A percentile compares a stretch with the other conserved stretches of the same genome.
Conservation (phyloP, 2,329 filamentous ascomycete genomes). For the Purpureocillium lavendulum region DNA sequence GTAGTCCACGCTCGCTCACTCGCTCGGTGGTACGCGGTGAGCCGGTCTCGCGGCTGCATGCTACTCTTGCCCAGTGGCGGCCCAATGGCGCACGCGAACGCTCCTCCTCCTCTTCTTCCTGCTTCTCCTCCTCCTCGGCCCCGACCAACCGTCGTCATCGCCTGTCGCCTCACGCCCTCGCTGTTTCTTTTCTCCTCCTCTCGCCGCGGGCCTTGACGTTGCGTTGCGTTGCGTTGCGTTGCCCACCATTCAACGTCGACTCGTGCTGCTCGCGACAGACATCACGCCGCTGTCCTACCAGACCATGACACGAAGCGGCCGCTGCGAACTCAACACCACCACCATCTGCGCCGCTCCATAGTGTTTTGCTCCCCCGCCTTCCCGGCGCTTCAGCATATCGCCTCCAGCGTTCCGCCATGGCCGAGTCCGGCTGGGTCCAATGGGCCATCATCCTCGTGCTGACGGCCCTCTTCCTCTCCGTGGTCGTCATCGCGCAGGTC, state of each 20-base stretch:
- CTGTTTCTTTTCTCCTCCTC: neutral
- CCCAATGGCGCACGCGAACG: slow-evolving; percentile 5
- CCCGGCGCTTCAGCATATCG: slow-evolving; percentile 6
- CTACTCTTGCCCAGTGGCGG: neutral
- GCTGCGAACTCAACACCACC: slow-evolving; percentile 2
- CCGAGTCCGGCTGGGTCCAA: slow-evolving; percentile 40
- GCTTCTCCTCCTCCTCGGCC: too few relatives aligned
- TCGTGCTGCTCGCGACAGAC: too few relatives aligned
- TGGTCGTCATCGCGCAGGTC: slow-evolving; percentile 45
- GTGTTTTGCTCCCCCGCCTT: neutral
- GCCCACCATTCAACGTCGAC: too few relatives aligned
- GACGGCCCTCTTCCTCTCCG: slow-evolving; percentile 47
- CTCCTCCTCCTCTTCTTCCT: neutral
- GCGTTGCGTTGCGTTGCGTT: too few relatives aligned
- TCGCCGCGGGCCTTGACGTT: too few relatives aligned
- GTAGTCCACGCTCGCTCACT: too few relatives aligned
- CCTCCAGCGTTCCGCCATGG: slow-evolving; percentile 31
- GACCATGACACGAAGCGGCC: slow-evolving; percentile 5
- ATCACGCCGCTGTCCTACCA: neutral
- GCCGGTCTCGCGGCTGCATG: too few relatives aligned
- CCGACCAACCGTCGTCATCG: neutral
- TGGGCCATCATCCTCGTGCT: slow-evolving; percentile 51
- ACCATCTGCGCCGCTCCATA: neutral
- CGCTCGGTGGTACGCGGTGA: too few relatives aligned
- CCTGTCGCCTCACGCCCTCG: neutral